These are phyloP conservation scores for Cryptococcus jaspeensis DNA, from an alignment of 1,284 basidiomycete species.

Conservation along the genomic window DNA sequence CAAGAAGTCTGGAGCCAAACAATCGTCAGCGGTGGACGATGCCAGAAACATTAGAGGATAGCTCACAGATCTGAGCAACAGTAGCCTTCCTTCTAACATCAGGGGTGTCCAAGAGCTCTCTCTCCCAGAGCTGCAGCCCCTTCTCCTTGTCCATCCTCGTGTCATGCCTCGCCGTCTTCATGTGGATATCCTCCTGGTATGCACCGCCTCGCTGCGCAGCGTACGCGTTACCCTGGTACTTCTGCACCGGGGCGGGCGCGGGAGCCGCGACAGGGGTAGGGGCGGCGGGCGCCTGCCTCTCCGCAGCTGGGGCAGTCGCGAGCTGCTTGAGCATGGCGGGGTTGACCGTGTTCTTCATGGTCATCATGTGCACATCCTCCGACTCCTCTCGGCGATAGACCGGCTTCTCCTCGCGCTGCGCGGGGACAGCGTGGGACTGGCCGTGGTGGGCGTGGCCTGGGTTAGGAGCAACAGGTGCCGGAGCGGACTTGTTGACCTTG, in stretches of 20 bases:
- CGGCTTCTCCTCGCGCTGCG: slow-evolving; percentile 5
- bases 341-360: slow-evolving; percentile 46
- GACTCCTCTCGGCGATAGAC: slow-evolving; percentile 9
- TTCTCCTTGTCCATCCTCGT: slow-evolving; percentile 30
- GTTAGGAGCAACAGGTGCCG: slow-evolving; percentile 12
- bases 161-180: slow-evolving; percentile 42
- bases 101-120: slow-evolving; percentile 71
- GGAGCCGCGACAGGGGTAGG: slow-evolving; percentile 12
- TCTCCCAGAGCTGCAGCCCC: slow-evolving; percentile 72
- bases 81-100: slow-evolving; percentile 92
- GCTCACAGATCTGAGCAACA: slow-evolving; percentile 86
- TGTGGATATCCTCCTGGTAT: slow-evolving; percentile 39
- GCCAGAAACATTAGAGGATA: background rate
- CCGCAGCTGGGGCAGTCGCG: slow-evolving; percentile 11
- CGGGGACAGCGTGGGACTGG: slow-evolving; percentile 2
- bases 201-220: slow-evolving; percentile 19
- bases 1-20: slow-evolving; percentile 67
- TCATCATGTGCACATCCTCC: slow-evolving; percentile 52
- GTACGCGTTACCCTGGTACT: slow-evolving; percentile 18
- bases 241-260: background rate
- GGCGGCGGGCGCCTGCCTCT: slow-evolving; percentile 2
- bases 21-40: slow-evolving; percentile 1
- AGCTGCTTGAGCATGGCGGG: slow-evolving; percentile 59
- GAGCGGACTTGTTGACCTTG: slow-evolving; percentile 23
- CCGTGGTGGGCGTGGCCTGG: slow-evolving; percentile 17